Percentiles rank a stretch among this genome's conserved stretches.
These are phyloP conservation scores for Oryza glumipatula DNA, from an alignment of 176 grass and related monocot genomes.

Conservation along the genomic window DNA sequence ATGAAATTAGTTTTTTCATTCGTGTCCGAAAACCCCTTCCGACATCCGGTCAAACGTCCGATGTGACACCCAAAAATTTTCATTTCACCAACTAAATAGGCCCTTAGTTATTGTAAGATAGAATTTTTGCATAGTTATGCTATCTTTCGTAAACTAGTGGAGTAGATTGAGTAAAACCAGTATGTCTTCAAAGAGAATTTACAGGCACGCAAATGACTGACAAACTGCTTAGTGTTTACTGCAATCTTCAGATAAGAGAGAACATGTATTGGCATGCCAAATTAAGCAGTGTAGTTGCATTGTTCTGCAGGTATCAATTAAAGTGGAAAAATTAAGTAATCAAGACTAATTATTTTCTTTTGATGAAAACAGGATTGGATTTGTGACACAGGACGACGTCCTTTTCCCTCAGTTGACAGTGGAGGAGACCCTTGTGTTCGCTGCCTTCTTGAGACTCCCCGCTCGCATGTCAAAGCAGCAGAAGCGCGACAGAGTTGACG, in stretches of 20 bases:
- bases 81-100: no score
- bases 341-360: background rate
- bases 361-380: constrained; percentile 65
- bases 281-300: background rate
- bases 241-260: background rate
- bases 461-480: constrained; percentile 80
- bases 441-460: constrained; percentile 84
- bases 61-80: no score
- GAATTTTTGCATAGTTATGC: constrained; percentile 1
- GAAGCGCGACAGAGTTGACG: constrained; percentile 72
- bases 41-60: no score
- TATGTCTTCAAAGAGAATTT: background rate
- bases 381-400: constrained; percentile 92
- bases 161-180: background rate
- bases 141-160: background rate
- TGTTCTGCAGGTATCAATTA: background rate
- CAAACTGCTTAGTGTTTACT: background rate
- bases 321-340: background rate
- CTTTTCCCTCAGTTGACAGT: constrained; percentile 92
- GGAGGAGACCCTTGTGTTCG: constrained; percentile 92
- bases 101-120: background rate
- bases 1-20: no score
- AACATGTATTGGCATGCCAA: background rate
- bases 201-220: background rate
- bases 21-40: no score